A percentile compares a stretch with the other conserved stretches of the same genome.
Conservation (phyloP, 306 rosid species). For the Pyrus pyrifolia region DNA sequence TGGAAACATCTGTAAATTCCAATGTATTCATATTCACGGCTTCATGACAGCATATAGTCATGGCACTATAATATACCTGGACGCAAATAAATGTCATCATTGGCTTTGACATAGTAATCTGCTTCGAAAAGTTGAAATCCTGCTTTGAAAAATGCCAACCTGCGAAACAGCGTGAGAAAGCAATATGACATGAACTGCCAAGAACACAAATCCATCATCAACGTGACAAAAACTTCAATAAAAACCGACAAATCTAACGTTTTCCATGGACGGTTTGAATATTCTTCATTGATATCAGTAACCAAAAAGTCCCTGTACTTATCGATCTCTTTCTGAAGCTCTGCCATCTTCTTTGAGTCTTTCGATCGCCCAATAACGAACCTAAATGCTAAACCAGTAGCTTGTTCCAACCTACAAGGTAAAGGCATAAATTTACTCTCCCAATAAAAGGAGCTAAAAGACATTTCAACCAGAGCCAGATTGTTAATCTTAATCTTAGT, state of each 20-base stretch:
- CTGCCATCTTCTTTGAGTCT: slow-evolving; percentile 20
- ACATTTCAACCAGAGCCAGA: background rate
- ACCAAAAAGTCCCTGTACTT: slow-evolving; percentile 30
- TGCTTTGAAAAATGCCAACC: slow-evolving; percentile 32
- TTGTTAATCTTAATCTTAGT: background rate
- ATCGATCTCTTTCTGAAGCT: slow-evolving; percentile 21
- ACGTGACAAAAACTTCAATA: background rate
- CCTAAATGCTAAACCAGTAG: slow-evolving; percentile 37
- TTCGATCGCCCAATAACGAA: slow-evolving; percentile 28
- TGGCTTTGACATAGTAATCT: slow-evolving; percentile 36
- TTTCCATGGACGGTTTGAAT: slow-evolving; percentile 24
- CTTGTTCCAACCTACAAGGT: slow-evolving; percentile 30
- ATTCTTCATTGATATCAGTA: slow-evolving; percentile 28
- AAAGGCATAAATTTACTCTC: background rate
- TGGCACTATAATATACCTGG: slow-evolving; percentile 25
- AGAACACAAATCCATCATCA: background rate
- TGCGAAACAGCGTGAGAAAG: background rate
- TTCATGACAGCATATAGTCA: background rate
- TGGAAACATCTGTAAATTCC: background rate
- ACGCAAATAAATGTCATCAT: slow-evolving; percentile 32
- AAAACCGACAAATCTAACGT: background rate
- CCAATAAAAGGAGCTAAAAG: background rate
- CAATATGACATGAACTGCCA: background rate
- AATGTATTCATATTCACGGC: background rate
- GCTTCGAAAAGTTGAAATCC: slow-evolving; percentile 29